These are phyloP conservation scores for Fulvia fulva DNA, from an alignment of 2,329 filamentous ascomycete species.

Conservation along the genomic window DNA sequence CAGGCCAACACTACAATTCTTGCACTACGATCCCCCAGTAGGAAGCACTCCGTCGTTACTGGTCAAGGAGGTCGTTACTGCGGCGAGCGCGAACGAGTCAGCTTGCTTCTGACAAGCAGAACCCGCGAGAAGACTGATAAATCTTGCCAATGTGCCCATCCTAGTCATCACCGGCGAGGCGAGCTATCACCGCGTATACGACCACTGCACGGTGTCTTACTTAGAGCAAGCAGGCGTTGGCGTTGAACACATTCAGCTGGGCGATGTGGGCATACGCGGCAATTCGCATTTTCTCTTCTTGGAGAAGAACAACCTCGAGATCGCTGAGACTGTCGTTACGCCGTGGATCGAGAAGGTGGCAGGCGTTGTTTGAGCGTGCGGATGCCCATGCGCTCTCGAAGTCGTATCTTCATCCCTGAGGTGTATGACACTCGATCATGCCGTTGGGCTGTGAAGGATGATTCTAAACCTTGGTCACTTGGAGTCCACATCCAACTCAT, in stretches of 20 bases:
- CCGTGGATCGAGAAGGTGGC: neutral
- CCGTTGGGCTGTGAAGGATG: neutral
- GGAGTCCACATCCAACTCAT: no score
- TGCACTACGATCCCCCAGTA: conserved; percentile 35
- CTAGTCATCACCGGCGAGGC: conserved; percentile 52
- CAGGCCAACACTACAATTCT: neutral
- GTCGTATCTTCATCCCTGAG: no score
- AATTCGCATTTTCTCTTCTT: conserved; percentile 57
- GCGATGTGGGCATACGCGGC: conserved; percentile 44
- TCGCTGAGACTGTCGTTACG: neutral
- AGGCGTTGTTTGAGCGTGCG: neutral
- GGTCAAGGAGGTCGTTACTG: conserved; percentile 21
- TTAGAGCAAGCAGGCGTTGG: conserved; percentile 50
- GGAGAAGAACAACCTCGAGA: conserved; percentile 42
- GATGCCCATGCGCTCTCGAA: no score
- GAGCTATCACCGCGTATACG: conserved; percentile 52
- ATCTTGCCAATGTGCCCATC: no score
- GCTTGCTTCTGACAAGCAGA: conserved; percentile 40
- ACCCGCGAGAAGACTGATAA: conserved; percentile 44
- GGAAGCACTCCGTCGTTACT: conserved; percentile 23
- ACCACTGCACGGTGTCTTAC: conserved; percentile 53
- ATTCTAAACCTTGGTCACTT: neutral
- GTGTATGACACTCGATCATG: neutral
- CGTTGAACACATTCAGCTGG: conserved; percentile 45
- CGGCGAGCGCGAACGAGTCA: conserved; percentile 26